These are phyloP conservation scores for Ammopiptanthus mongolicus DNA, from an alignment of 306 rosid genomes.

Conservation along the genomic window DNA sequence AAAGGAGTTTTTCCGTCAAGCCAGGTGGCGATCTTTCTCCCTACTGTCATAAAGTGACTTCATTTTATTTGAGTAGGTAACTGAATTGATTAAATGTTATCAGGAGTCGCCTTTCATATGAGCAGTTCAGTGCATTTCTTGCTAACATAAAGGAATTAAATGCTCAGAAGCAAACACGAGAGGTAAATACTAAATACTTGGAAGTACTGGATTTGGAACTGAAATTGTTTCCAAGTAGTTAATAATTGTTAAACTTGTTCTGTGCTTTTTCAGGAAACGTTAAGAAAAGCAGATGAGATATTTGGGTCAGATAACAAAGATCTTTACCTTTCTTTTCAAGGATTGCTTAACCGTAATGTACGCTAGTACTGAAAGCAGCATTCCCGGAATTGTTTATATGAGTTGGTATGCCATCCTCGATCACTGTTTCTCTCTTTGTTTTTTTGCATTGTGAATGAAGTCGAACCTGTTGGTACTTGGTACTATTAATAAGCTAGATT, in stretches of 20 bases:
- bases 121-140: slow-evolving; percentile 98
- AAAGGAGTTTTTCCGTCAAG: slow-evolving; percentile 95
- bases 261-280: slow-evolving; percentile 65
- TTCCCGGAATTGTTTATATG: slow-evolving; percentile 22
- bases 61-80: slow-evolving; percentile 15
- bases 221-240: slow-evolving; percentile 4
- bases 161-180: slow-evolving; percentile 96
- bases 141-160: slow-evolving; percentile 93
- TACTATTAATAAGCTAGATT: background rate
- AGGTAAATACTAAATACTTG: slow-evolving; percentile 44
- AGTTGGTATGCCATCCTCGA: slow-evolving; percentile 35
- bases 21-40: slow-evolving; percentile 53
- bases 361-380: slow-evolving; percentile 40
- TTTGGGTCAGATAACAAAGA: slow-evolving; percentile 96
- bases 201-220: slow-evolving; percentile 4
- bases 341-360: slow-evolving; percentile 76
- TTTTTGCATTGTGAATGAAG: background rate
- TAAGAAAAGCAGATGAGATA: slow-evolving; percentile 94
- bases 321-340: slow-evolving; percentile 86
- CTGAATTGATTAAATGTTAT: slow-evolving; percentile 12
- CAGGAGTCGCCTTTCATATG: slow-evolving; percentile 97
- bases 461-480: background rate
- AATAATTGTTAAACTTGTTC: slow-evolving; percentile 12
- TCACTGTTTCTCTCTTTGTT: background rate
- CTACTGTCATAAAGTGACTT: background rate